Conservation (phyloP, 208 protist genomes). For the Wallacemonas rigidus region DNA sequence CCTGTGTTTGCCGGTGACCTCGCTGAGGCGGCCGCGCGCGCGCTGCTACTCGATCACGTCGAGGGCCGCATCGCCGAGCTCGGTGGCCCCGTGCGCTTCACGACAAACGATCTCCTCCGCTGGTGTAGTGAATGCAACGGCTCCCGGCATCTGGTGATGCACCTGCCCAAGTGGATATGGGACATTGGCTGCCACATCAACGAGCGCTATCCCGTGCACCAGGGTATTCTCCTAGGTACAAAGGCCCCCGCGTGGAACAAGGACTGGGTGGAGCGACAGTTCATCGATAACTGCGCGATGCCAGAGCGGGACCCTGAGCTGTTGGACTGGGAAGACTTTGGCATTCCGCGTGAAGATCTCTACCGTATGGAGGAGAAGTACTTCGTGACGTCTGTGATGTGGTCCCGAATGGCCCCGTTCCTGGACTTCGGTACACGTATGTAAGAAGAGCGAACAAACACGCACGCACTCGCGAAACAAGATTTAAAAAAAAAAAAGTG, state of each 20-base stretch:
- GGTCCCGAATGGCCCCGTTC: slow-evolving; percentile 71
- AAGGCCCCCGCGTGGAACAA: slow-evolving; percentile 81
- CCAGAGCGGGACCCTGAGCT: slow-evolving; percentile 88
- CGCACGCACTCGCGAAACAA: neutral
- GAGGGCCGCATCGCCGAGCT: slow-evolving; percentile 91
- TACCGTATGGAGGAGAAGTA: slow-evolving; percentile 93
- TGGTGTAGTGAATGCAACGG: slow-evolving; percentile 89
- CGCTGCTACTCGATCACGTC: slow-evolving; percentile 86
- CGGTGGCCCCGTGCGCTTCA: slow-evolving; percentile 89
- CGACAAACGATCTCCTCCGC: slow-evolving; percentile 85
- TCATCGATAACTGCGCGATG: slow-evolving; percentile 87
- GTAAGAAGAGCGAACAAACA: slow-evolving; percentile 36
- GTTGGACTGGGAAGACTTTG: slow-evolving; percentile 93
- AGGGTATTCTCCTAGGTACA: slow-evolving; percentile 73
- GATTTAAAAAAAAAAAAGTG: slow-evolving; percentile 1
- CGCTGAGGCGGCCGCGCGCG: slow-evolving; percentile 78
- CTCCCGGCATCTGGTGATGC: slow-evolving; percentile 60
- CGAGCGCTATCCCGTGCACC: slow-evolving; percentile 76
- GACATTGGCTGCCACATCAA: slow-evolving; percentile 68
- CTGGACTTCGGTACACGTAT: slow-evolving; percentile 69
- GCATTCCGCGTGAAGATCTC: slow-evolving; percentile 88
- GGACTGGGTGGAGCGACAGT: slow-evolving; percentile 90
- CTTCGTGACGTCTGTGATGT: slow-evolving; percentile 89
- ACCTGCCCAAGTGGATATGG: slow-evolving; percentile 77
- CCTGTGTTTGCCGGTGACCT: slow-evolving; percentile 90